A percentile compares a stretch with the other conserved stretches of the same genome.
Conservation (phyloP, 805 yeast genomes). For the Saccharomycodes ludwigii region DNA sequence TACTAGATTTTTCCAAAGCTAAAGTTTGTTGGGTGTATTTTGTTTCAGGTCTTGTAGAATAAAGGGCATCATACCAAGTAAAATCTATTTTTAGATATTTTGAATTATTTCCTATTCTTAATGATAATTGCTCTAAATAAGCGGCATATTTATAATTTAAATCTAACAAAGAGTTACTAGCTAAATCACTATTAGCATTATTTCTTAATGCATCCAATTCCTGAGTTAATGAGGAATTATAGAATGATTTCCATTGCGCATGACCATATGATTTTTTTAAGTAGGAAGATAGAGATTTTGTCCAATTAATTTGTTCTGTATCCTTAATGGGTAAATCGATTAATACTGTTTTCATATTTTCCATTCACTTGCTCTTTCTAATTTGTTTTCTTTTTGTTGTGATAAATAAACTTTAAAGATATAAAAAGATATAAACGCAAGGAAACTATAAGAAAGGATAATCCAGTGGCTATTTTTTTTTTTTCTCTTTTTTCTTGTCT, state of each 20-base stretch:
- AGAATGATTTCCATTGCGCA: conserved; percentile 20
- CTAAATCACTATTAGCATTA: conserved; percentile 22
- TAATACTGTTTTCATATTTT: conserved; percentile 16
- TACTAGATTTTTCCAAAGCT: conserved; percentile 82
- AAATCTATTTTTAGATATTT: conserved; percentile 47
- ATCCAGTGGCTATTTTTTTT: too few species aligned
- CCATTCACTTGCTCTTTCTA: neutral
- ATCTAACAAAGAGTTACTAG: conserved; percentile 20
- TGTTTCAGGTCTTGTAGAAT: conserved; percentile 20
- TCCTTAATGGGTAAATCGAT: conserved; percentile 17
- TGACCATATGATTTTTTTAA: conserved; percentile 21
- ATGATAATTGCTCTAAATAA: conserved; percentile 66
- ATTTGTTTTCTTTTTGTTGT: too few species aligned
- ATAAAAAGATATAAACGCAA: too few species aligned
- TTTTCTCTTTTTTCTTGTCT: too few species aligned
- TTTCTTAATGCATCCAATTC: conserved; percentile 19
- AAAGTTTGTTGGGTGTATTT: conserved; percentile 60
- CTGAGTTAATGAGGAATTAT: conserved; percentile 15
- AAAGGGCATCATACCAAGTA: conserved; percentile 72
- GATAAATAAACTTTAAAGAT: too few species aligned
- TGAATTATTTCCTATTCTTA: conserved; percentile 59
- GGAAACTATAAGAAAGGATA: too few species aligned
- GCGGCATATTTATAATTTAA: conserved; percentile 55
- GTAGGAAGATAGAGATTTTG: conserved; percentile 18
- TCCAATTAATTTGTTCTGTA: conserved; percentile 21